Evolutionary conservation across 1,139 yeast genomes (phyloP), one percentile per base, ranked within the genome.

Genomic region (Pichia sp.): DNA sequence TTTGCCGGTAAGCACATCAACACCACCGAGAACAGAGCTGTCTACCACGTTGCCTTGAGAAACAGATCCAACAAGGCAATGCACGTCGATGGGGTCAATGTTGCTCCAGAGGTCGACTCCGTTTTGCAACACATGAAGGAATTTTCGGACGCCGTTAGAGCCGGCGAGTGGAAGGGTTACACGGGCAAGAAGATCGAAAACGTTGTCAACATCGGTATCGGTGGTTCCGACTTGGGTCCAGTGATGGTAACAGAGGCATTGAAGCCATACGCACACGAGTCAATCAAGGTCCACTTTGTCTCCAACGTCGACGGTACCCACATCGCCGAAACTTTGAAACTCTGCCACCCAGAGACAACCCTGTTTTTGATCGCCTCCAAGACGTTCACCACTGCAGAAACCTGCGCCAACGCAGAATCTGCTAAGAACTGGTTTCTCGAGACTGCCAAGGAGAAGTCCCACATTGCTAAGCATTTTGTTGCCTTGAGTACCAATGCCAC

Each of bases 201-300:
- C 67, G 84, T 93, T 55, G 98, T 93, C 67, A 93, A 93, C 79
- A 88, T 93, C 66, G 99, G 99, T 73, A 93, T 93, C 69, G 99
- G 99, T 68, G 99, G 99, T 62, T 90, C 98, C 30, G 99, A 93
- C 72, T 80, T 93, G 66, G 99, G 99, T 64, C 99, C 99, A 48
- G 98, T 93, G 53, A 93, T 93, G 99, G 98, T 93, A 62, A 90
- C 97, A 55, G 98, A 93, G 75, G 97, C 99, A 39, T 81, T 93
- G 70, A 93, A 91, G 78, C 84, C 87, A 60, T 93, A 93, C 73
- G 76, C 91, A 58, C 78, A 85, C 66, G 83, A 84, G 58, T 87
- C 83, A 56, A 77, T 93, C 64, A 73, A 76, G 58, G 96, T 82
- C 51, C 96, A 93, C 75, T 93, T 90, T 72, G 98, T 93, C 56